phyloP scores from a whole-genome alignment of 2,329 filamentous ascomycete genomes.

The Tolypocladium pustulatum region DNA sequence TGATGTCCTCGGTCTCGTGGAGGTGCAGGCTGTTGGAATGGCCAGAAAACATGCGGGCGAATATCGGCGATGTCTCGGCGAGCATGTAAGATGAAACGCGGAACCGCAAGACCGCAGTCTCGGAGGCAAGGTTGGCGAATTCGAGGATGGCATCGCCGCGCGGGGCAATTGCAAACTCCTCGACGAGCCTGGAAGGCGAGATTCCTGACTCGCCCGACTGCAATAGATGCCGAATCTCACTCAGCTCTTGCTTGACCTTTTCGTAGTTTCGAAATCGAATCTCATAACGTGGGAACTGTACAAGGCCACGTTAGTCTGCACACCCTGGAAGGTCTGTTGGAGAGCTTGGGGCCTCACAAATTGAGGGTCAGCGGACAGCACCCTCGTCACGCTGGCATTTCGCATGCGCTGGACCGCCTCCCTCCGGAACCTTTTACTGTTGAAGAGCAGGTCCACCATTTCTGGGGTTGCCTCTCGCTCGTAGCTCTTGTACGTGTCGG shows the following conservation, averaged over 20 bases:
- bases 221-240: conserved; percentile 27
- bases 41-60: conserved; percentile 34
- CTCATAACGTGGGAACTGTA: conserved; percentile 31
- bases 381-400: conserved; percentile 30
- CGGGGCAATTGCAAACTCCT: conserved; percentile 31
- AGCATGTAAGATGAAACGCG: conserved; percentile 40
- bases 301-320: conserved; percentile 3
- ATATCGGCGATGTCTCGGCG: conserved; percentile 40
- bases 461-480: conserved; percentile 31
- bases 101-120: conserved; percentile 32
- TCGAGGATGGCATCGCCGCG: conserved; percentile 41
- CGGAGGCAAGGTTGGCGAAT: conserved; percentile 32
- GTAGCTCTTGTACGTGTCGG: conserved; percentile 33
- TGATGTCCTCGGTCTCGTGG: conserved; percentile 26
- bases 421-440: conserved; percentile 28
- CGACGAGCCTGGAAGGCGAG: conserved; percentile 24
- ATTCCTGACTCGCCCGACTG: conserved; percentile 29
- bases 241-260: conserved; percentile 29
- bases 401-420: conserved; percentile 34
- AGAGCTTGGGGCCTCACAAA: conserved; percentile 21
- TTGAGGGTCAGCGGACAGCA: conserved; percentile 31
- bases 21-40: conserved; percentile 17
- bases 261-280: conserved; percentile 38
- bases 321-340: background rate
- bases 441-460: conserved; percentile 32